Conservation (phyloP, 2,329 filamentous ascomycete genomes). For the Colletotrichum paranaense region DNA sequence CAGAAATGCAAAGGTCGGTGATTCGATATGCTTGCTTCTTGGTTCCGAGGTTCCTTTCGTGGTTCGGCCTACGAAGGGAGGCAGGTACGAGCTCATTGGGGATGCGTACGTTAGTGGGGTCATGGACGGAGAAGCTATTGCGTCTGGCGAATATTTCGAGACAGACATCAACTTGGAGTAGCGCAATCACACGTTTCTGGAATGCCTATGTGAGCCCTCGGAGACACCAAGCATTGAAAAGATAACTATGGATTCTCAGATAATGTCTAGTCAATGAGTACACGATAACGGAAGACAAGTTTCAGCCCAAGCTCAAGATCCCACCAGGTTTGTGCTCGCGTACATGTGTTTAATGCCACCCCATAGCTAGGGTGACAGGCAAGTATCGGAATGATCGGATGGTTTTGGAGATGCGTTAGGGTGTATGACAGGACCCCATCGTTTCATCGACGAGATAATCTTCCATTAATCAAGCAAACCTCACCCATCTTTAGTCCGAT, state of each 20-base stretch:
- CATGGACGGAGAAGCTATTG: conserved; percentile 21
- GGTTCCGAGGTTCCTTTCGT: conserved; percentile 23
- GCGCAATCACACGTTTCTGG: background rate
- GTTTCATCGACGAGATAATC: too few relatives aligned
- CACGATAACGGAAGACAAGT: background rate
- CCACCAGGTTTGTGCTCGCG: background rate
- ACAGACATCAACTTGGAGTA: background rate
- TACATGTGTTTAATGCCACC: too few relatives aligned
- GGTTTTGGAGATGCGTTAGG: too few relatives aligned
- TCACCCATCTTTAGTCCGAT: background rate
- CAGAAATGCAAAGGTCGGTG: background rate
- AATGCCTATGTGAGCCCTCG: background rate
- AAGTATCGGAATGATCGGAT: too few relatives aligned
- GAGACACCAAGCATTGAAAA: background rate
- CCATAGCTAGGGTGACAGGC: too few relatives aligned
- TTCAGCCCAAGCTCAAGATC: background rate
- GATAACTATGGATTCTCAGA: background rate
- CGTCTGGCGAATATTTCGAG: background rate
- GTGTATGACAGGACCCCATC: too few relatives aligned
- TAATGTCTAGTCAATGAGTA: background rate
- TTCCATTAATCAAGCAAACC: too few relatives aligned
- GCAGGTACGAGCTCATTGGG: conserved; percentile 19
- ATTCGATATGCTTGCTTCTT: background rate
- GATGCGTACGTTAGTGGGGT: conserved; percentile 17
- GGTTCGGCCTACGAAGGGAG: background rate